Evolutionary conservation across 495 filamentous ascomycete genomes (phyloP), one percentile per base, ranked within the genome.

Genomic region (Penicillium longicatenatum): DNA sequence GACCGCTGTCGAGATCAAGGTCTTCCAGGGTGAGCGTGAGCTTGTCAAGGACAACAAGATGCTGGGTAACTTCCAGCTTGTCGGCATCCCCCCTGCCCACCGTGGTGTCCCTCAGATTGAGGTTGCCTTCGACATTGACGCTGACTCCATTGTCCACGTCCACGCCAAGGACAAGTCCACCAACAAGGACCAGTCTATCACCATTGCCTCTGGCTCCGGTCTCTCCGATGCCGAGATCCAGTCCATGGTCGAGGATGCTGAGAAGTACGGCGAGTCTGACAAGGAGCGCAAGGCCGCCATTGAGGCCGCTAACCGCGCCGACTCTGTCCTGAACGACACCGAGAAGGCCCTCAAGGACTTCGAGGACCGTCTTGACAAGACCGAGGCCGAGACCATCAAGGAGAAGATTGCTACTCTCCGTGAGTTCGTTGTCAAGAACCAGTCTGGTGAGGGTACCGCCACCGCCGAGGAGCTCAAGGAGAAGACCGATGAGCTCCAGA

Each of bases 1-100:
- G 85, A 96, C 90, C 58, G 94, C 94, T 65, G 94, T 98, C 75
- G 94, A 98, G 84, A 98, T 98, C 85, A 98, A 98, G 88, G 95
- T 98, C 55, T 98, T 87, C 90, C 94, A 98, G 86, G 94, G 94
- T 82, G 94, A 98, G 84, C 94, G 94, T 89, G 94, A 98, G 81
- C 90, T 98, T 54, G 94, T 98, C 70, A 87, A 87, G 72, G 94
- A 98, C 83, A 98, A 98, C 88, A 98, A 98, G 84, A 81, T 98
- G 57, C 86, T 98, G 19, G 94, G 94, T 37, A 98, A 98, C 90
- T 98, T 98, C 90, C 94, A 98, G 84, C 89, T 98, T 58, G 92
- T 97, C 68, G 94, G 94, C 55, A 97, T 98, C 60, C 94, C 94
- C 33, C 94, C 94, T 53, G 94, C 94, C 52, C 93, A 96, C 83